Base-by-base conservation (phyloP, 2,329 filamentous ascomycete species). In the Podosphaera aphanis region DNA sequence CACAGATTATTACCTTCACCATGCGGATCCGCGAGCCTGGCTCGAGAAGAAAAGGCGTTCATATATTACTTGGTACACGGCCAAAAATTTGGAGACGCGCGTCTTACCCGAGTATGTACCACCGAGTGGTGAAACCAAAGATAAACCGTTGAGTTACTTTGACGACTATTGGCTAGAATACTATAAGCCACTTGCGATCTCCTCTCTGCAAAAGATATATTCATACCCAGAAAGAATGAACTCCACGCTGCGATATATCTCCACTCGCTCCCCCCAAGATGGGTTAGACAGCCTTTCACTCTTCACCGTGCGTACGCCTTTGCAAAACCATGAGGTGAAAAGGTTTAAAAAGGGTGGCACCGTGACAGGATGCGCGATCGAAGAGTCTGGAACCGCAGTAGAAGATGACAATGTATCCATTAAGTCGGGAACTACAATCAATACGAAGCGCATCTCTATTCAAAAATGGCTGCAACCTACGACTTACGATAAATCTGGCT, bases 131-230 rank as follows among this genome's bases (percentile, higher is more conserved):
- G 8, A 44, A 7, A 46, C 49, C 15, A 43, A 51, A 1, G 43
- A 45, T n/a, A 59, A 58, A 33, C 50, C 56, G 16, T 46, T 59
- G 10, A 48, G 68, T 2, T 74, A 71, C 49, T 84, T 83, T 49
- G 88, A 95, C 57, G 85, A 95, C 60, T 98, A 93, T 61, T 98
- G 90, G 90, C 68, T 90, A 6, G 90, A 98, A 59, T 95, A 94
- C 60, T 98, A 98, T 59, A 77, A 86, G 13, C 90, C 90, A 0
- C 70, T 83, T 6, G 83, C 82, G 0, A 64, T 95, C 1, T 93
- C 90, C 0, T 90, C 84, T 0, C 84, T 95, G 52, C 72, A 78
- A 13, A 98, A 94, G 59, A 81, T 94, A 59, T 94, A 93, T 58
- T 75, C 84, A 0, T 93, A 82, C 62, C 53, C 55, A 47, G 56